phyloP scores from a whole-genome alignment of 192 early-diverging fungal species.

The Neocallimastix lanati region DNA sequence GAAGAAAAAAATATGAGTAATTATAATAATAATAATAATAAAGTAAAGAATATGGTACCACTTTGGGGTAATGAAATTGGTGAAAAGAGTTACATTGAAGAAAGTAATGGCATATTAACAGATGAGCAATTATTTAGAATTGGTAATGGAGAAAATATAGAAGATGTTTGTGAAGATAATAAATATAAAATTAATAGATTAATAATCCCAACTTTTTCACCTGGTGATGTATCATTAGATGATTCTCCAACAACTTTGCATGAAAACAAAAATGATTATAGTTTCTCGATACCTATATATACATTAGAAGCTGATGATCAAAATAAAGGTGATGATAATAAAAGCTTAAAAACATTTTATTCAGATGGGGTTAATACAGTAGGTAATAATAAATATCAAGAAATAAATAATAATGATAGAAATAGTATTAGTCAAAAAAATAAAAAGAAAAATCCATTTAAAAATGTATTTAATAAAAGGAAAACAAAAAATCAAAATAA shows the following conservation, averaged over 20 bases:
- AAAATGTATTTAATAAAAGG: no score
- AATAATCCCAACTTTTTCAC: not conserved
- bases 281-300: not conserved
- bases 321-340: not conserved
- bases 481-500: no score
- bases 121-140: not conserved
- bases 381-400: no score
- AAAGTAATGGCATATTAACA: not conserved
- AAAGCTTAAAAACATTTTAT: not conserved
- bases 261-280: not conserved
- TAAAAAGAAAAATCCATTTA: no score
- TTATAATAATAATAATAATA: no score
- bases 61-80: not conserved
- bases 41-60: not conserved
- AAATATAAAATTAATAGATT: not conserved
- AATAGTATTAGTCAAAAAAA: no score
- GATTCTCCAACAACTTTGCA: not conserved
- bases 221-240: not conserved
- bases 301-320: not conserved
- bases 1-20: not conserved
- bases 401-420: no score
- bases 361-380: not conserved
- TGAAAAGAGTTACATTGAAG: not conserved
- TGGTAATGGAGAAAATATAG: not conserved
- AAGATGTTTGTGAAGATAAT: not conserved